These are phyloP conservation scores for Flaveria bidentis DNA, from an alignment of 129 eudicot species.

Conservation along the genomic window DNA sequence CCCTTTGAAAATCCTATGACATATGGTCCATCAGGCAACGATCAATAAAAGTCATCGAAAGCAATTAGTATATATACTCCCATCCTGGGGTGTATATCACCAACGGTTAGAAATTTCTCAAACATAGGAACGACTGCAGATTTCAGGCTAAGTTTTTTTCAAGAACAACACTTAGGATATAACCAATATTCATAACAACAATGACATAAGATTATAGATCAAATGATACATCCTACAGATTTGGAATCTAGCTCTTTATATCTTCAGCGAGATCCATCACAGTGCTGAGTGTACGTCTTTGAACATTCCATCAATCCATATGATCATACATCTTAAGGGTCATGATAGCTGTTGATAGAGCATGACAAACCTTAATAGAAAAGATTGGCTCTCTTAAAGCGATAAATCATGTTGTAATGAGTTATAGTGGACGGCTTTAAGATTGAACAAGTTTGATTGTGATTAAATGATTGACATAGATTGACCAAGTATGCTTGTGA, in stretches of 20 bases:
- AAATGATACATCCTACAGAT: constrained; percentile 46
- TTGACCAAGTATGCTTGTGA: no score
- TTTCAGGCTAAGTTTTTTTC: constrained; percentile 33
- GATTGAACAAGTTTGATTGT: no score
- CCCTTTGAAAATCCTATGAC: constrained; percentile 47
- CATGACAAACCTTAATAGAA: no score
- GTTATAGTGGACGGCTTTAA: no score
- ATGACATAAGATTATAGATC: constrained; percentile 4
- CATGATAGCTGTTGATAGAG: no score
- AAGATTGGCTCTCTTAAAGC: no score
- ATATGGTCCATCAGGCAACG: constrained; percentile 47
- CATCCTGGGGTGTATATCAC: constrained; percentile 38
- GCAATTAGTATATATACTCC: constrained; percentile 30
- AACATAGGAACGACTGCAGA: constrained; percentile 45
- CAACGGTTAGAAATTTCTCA: constrained; percentile 42
- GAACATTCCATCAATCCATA: no score
- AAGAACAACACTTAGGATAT: constrained; percentile 30
- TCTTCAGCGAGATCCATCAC: constrained; percentile 36
- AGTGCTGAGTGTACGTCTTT: constrained; percentile 3
- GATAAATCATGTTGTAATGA: no score
- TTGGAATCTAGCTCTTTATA: constrained; percentile 6
- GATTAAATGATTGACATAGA: no score
- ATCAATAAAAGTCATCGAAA: constrained; percentile 45
- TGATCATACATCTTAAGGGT: no score
- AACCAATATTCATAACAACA: constrained; percentile 2